A percentile compares a stretch with the other conserved stretches of the same genome.
These are phyloP conservation scores for Arxiozyma slooffiae DNA, from an alignment of 1,139 yeast genomes.

Conservation along the genomic window DNA sequence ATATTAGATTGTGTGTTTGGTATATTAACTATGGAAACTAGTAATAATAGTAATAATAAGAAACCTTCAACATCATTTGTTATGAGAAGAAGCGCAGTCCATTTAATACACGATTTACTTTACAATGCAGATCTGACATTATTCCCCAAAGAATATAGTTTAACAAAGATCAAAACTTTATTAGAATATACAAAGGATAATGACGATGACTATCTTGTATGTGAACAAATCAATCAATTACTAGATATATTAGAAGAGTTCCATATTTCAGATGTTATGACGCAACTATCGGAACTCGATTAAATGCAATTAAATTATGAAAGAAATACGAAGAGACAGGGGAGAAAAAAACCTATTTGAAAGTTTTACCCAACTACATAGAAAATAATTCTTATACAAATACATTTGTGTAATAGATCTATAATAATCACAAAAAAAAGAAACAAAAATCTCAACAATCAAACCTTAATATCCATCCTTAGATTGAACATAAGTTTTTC, in stretches of 20 bases:
- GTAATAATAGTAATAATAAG: slow-evolving; percentile 6
- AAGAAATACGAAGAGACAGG: background rate
- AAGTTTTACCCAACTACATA: no score
- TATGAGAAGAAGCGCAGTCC: slow-evolving; percentile 69
- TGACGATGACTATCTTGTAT: slow-evolving; percentile 48
- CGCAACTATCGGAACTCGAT: slow-evolving; percentile 1
- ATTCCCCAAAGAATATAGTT: slow-evolving; percentile 40
- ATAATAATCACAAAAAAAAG: no score
- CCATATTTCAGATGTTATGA: background rate
- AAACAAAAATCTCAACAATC: no score
- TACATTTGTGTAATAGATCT: no score
- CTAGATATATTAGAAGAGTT: slow-evolving; percentile 17
- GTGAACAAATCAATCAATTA: slow-evolving; percentile 47
- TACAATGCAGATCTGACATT: slow-evolving; percentile 35
- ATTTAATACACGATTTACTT: slow-evolving; percentile 55
- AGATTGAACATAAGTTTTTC: no score
- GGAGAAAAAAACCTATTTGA: no score
- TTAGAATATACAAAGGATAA: slow-evolving; percentile 40
- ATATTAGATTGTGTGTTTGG: slow-evolving; percentile 71
- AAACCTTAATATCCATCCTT: no score
- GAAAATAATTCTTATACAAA: no score
- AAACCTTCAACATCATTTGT: slow-evolving; percentile 31
- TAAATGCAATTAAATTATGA: background rate
- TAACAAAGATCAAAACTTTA: slow-evolving; percentile 34
- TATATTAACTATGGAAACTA: slow-evolving; percentile 50